Evolutionary conservation across 331 rosid species (phyloP), one percentile per base, ranked within the genome.

Genomic region (Erythrophleum ivorense): DNA sequence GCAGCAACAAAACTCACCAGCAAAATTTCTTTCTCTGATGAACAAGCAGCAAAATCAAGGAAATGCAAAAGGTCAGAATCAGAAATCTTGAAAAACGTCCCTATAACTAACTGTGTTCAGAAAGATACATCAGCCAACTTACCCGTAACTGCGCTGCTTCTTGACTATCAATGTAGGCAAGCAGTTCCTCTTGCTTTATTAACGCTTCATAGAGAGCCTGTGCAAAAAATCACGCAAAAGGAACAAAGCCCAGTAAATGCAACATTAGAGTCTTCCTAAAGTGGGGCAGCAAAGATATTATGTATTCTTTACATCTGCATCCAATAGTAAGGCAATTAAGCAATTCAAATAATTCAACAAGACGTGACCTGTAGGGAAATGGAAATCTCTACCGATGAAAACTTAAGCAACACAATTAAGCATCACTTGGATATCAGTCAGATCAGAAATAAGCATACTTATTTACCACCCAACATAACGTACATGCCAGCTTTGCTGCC

Each of bases 181-280:
- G 94, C 79, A 96, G 81, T 78, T 96, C 99, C 86, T 96, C 99
- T 89, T 96, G 99, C 84, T 88, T 92, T 94, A 96, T 93, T 60
- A 92, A 84, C 3, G 98, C 99, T 73, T 93, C 97, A 77, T 96
- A 85, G 58, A 96, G 91, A 82, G 99, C 98, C 99, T 96, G 83
- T 73, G 68, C 71, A 54, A 57, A 19, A 69, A 69, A 29, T 19
- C 19, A 11, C 3, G 16, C 38, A 68, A 9, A 43, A 68, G 31
- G 13, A 41, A 19, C 73, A 68, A 68, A 68, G 3, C 36, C 36
- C 13, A 41, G 10, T 62, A 62, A 62, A 62, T 21, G 74, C 54
- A 68, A 41, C 50, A 40, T n/a, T 67, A 40, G 18, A 24, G 66
- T 11, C 38, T 29, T 1, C 7, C 16, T 58, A 2, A 58, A 58